These are phyloP conservation scores for Xylaria sp. DNA, from an alignment of 2,329 filamentous ascomycete species.

Conservation along the genomic window DNA sequence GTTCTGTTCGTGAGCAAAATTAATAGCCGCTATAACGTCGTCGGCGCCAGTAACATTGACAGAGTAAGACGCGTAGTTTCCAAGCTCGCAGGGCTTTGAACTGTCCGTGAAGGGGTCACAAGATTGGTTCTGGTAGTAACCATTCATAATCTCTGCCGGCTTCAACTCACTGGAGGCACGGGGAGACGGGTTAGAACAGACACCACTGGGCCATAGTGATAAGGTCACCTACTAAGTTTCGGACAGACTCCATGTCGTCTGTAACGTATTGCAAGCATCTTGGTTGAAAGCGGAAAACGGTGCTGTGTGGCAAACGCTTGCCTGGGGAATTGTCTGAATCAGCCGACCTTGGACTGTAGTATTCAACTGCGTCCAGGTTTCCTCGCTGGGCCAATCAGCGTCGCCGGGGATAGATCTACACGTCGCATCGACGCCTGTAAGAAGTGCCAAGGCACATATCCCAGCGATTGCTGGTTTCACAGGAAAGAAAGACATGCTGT, in stretches of 20 bases:
- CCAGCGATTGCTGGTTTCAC: neutral
- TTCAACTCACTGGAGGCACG: slow-evolving; percentile 2
- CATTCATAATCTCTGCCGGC: slow-evolving; percentile 22
- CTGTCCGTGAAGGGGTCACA: slow-evolving; percentile 16
- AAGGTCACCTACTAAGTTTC: slow-evolving; percentile 5
- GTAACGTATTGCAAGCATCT: slow-evolving; percentile 1
- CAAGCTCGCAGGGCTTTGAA: slow-evolving; percentile 52
- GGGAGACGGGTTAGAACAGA: neutral
- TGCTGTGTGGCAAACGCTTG: slow-evolving; percentile 18
- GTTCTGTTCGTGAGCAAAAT: slow-evolving; percentile 36
- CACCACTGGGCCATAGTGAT: neutral
- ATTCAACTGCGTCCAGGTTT: slow-evolving; percentile 14
- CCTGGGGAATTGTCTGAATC: slow-evolving; percentile 17
- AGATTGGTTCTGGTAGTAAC: slow-evolving; percentile 25
- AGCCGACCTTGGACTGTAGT: slow-evolving; percentile 15
- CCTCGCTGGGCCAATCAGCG: slow-evolving; percentile 2
- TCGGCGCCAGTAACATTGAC: slow-evolving; percentile 49
- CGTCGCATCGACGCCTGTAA: neutral
- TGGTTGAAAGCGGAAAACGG: neutral
- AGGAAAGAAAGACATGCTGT: slow-evolving; percentile 1
- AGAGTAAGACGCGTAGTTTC: slow-evolving; percentile 56
- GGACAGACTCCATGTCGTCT: neutral
- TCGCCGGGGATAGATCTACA: slow-evolving; percentile 26
- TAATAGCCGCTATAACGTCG: slow-evolving; percentile 46
- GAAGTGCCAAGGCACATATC: slow-evolving; percentile 5